phyloP scores from a whole-genome alignment of 1,139 yeast genomes.

The Spencermartinsiella ligniputridi region DNA sequence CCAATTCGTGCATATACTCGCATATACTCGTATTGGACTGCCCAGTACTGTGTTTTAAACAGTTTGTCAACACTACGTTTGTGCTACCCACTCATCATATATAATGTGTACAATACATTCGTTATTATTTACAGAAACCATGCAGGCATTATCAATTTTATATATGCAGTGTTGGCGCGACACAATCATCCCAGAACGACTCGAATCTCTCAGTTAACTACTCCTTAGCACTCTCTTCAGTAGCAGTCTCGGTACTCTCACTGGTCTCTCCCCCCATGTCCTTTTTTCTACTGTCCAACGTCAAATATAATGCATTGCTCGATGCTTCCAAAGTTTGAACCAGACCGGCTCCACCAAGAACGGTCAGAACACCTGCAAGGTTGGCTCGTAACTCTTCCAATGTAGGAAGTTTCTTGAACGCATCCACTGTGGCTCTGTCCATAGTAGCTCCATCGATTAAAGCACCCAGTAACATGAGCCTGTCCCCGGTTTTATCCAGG shows the following conservation, averaged over 20 bases:
- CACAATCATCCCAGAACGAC: too few species aligned
- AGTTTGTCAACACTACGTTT: too few species aligned
- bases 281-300: constrained; percentile 59
- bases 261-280: constrained; percentile 31
- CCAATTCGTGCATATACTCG: too few species aligned
- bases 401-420: constrained; percentile 70
- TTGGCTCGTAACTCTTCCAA: constrained; percentile 71
- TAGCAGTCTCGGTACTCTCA: constrained; percentile 6
- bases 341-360: constrained; percentile 85
- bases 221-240: too few species aligned
- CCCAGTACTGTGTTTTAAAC: too few species aligned
- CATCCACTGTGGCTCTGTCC: constrained; percentile 50
- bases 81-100: too few species aligned
- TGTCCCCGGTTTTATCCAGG: constrained; percentile 63
- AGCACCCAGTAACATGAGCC: constrained; percentile 79
- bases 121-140: too few species aligned
- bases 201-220: too few species aligned
- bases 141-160: too few species aligned
- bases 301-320: constrained; percentile 62
- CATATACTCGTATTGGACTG: too few species aligned
- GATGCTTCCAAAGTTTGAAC: constrained; percentile 74
- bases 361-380: constrained; percentile 77
- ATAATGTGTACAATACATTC: too few species aligned
- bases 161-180: too few species aligned
- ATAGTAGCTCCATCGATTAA: constrained; percentile 59